Conservation (phyloP, 2,329 filamentous ascomycete genomes). For the Trichoderma guizhouense region DNA sequence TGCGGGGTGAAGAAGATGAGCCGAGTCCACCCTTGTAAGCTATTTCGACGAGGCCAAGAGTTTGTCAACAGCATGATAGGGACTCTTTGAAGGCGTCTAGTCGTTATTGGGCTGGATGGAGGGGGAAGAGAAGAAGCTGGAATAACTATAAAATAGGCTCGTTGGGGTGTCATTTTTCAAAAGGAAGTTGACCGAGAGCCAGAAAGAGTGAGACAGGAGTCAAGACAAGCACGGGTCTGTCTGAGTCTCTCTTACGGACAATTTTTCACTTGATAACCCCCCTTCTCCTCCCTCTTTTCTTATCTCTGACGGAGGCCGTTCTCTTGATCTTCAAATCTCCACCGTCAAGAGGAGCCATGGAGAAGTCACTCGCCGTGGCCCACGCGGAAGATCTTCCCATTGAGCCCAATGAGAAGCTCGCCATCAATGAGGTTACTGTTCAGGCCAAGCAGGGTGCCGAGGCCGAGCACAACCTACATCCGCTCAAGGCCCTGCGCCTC, state of each 20-base stretch:
- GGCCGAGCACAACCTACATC: constrained; percentile 19
- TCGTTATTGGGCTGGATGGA: background rate
- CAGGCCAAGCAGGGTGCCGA: constrained; percentile 6
- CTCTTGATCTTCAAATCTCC: background rate
- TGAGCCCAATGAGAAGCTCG: constrained; percentile 1
- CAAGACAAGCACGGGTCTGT: background rate
- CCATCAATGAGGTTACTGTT: constrained; percentile 4
- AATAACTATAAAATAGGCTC: constrained; percentile 22
- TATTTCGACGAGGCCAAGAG: background rate
- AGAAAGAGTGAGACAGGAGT: background rate
- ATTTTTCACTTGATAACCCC: background rate
- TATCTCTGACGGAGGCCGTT: background rate
- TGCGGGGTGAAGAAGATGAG: constrained; percentile 13
- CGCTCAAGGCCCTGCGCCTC: constrained; percentile 26
- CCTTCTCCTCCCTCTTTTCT: background rate
- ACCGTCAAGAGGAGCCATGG: constrained; percentile 4
- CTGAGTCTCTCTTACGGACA: background rate
- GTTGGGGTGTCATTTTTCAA: constrained; percentile 12
- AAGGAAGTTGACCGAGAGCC: background rate
- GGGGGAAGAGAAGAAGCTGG: background rate
- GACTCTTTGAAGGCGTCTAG: background rate
- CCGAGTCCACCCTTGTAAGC: background rate
- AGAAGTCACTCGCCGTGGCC: background rate
- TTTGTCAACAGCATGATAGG: background rate
- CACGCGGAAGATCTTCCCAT: constrained; percentile 10